phyloP scores from a whole-genome alignment of 805 yeast genomes.

The Saturnispora saitoi region DNA sequence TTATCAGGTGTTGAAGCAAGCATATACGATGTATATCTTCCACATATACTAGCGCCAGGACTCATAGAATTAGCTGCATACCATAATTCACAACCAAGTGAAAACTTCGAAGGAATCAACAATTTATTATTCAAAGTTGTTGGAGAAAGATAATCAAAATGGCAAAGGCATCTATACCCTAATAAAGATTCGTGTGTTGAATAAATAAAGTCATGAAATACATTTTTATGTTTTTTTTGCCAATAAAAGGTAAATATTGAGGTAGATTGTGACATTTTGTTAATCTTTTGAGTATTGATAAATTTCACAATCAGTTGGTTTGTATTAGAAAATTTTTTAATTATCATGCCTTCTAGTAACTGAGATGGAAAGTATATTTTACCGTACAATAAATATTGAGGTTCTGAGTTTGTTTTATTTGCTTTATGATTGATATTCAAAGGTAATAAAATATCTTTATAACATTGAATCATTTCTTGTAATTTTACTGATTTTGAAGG shows the following conservation, averaged over 20 bases:
- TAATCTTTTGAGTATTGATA: constrained; percentile 45
- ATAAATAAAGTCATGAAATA: constrained; percentile 65
- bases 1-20: neutral
- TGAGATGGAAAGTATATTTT: constrained; percentile 83
- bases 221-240: constrained; percentile 57
- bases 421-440: neutral
- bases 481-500: constrained; percentile 47
- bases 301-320: constrained; percentile 68
- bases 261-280: constrained; percentile 21
- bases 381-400: constrained; percentile 59
- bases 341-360: constrained; percentile 78
- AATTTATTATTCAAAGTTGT: constrained; percentile 4
- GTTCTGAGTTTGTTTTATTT: constrained; percentile 10
- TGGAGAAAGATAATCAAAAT: constrained; percentile 33
- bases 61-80: constrained; percentile 75
- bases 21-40: constrained; percentile 69
- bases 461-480: constrained; percentile 65
- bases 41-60: constrained; percentile 82
- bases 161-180: constrained; percentile 75
- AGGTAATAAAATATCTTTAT: constrained; percentile 26
- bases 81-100: constrained; percentile 84
- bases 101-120: constrained; percentile 36
- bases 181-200: constrained; percentile 77
- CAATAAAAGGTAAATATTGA: constrained; percentile 58
- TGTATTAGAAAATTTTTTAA: constrained; percentile 48